A percentile compares a stretch with the other conserved stretches of the same genome.
Conservation (phyloP, 2,329 filamentous ascomycete species). For the Fusarium sp. region DNA sequence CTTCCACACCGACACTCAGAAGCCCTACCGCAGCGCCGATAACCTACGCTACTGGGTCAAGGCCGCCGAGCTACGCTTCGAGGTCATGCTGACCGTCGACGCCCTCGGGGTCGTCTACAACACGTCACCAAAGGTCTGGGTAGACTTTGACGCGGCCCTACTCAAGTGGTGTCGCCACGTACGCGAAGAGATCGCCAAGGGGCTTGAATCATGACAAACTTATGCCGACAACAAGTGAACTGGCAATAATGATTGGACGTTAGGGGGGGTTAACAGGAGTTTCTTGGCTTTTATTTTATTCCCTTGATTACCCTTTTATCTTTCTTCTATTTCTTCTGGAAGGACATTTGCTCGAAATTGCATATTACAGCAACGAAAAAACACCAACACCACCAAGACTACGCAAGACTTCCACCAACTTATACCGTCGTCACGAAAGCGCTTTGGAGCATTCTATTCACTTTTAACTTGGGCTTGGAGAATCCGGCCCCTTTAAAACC, state of each 20-base stretch:
- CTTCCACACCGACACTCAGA: constrained; percentile 91
- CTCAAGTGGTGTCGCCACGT: constrained; percentile 84
- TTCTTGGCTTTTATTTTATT: constrained; percentile 20
- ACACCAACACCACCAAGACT: constrained; percentile 9
- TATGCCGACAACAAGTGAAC: constrained; percentile 1
- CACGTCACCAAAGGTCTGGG: constrained; percentile 73
- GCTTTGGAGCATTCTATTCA: constrained; percentile 32
- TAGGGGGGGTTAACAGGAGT: constrained; percentile 41
- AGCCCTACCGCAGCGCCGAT: constrained; percentile 92
- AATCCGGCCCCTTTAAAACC: constrained; percentile 20
- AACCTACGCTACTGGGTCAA: constrained; percentile 97
- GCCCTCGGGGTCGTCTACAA: constrained; percentile 86
- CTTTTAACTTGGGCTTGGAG: constrained; percentile 24
- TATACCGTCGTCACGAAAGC: constrained; percentile 20
- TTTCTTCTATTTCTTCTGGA: constrained; percentile 12
- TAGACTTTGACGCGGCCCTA: constrained; percentile 81
- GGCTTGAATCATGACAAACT: constrained; percentile 57
- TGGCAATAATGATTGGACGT: constrained; percentile 42
- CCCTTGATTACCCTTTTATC: not conserved
- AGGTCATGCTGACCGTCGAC: constrained; percentile 81
- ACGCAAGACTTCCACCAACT: constrained; percentile 11
- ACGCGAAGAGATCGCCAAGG: constrained; percentile 80
- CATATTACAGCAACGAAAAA: constrained; percentile 34
- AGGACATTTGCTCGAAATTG: constrained; percentile 34
- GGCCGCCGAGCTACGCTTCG: constrained; percentile 92